A percentile compares a stretch with the other conserved stretches of the same genome.
Conservation (phyloP, 768 basidiomycete genomes). For the Cytidiella melzeri region DNA sequence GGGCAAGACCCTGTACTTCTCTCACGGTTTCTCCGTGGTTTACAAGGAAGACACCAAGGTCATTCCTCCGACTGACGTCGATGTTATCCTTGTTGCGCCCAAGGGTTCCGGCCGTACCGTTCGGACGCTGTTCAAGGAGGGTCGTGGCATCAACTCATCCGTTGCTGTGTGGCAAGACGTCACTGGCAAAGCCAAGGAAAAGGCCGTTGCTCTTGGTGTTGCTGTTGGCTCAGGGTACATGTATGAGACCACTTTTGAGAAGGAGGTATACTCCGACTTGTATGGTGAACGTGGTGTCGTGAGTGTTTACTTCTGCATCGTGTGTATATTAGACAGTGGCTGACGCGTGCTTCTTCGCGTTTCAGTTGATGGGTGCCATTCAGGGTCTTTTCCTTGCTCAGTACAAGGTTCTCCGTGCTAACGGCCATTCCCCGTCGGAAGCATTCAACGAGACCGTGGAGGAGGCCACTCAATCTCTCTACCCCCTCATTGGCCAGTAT, state of each 20-base stretch:
- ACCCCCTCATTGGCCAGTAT: slow-evolving; percentile 92
- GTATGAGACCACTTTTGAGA: slow-evolving; percentile 99
- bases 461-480: slow-evolving; percentile 98
- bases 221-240: slow-evolving; percentile 95
- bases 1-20: slow-evolving; percentile 99
- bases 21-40: slow-evolving; percentile 98
- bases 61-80: slow-evolving; percentile 85
- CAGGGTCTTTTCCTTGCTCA: slow-evolving; percentile 99
- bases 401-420: slow-evolving; percentile 95
- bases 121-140: slow-evolving; percentile 99
- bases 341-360: slow-evolving; percentile 8
- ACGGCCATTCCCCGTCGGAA: slow-evolving; percentile 95
- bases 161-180: slow-evolving; percentile 97
- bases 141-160: slow-evolving; percentile 94
- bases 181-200: slow-evolving; percentile 96
- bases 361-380: slow-evolving; percentile 92
- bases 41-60: slow-evolving; percentile 98
- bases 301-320: slow-evolving; percentile 31
- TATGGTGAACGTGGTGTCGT: slow-evolving; percentile 99
- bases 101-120: slow-evolving; percentile 99
- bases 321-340: background rate
- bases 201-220: slow-evolving; percentile 91
- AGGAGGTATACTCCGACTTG: slow-evolving; percentile 98
- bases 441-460: slow-evolving; percentile 99
- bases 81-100: slow-evolving; percentile 98